Percentiles rank a stretch among this genome's conserved stretches.
Conservation (phyloP, 257 asterid genomes). For the Solanum sparsipilum region DNA sequence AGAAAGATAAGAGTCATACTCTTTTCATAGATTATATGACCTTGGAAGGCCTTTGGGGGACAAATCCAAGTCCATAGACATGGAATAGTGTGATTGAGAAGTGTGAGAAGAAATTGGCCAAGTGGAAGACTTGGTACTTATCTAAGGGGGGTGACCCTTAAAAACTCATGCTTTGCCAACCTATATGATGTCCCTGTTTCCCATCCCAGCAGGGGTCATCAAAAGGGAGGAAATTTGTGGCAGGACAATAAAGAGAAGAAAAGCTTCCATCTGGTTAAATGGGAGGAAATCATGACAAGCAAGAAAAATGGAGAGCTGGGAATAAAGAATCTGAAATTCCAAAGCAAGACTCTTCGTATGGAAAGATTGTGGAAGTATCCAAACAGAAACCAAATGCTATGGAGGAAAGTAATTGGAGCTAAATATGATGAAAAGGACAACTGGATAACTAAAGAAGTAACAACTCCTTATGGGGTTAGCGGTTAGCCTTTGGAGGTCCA, state of each 20-base stretch:
- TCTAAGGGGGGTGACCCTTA: neutral
- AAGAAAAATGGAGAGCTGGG: neutral
- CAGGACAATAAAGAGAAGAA: neutral
- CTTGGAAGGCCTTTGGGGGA: neutral
- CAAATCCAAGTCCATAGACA: neutral
- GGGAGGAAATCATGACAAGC: neutral
- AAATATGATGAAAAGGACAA: neutral
- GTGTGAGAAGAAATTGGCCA: neutral
- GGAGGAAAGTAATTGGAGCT: neutral
- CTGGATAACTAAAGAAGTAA: neutral
- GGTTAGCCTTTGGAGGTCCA: neutral
- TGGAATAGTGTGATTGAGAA: neutral
- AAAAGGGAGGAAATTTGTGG: neutral
- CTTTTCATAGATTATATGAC: neutral
- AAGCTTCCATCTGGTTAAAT: neutral
- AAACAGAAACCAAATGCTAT: neutral
- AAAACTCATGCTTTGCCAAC: neutral
- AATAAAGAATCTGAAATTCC: neutral
- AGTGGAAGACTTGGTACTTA: neutral
- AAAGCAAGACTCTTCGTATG: neutral
- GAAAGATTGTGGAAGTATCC: neutral
- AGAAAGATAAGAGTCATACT: neutral
- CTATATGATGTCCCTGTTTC: neutral
- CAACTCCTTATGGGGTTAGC: neutral
- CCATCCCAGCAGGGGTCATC: neutral